These are phyloP conservation scores for Sphaerulina musiva DNA, from an alignment of 2,329 filamentous ascomycete species.

Conservation along the genomic window DNA sequence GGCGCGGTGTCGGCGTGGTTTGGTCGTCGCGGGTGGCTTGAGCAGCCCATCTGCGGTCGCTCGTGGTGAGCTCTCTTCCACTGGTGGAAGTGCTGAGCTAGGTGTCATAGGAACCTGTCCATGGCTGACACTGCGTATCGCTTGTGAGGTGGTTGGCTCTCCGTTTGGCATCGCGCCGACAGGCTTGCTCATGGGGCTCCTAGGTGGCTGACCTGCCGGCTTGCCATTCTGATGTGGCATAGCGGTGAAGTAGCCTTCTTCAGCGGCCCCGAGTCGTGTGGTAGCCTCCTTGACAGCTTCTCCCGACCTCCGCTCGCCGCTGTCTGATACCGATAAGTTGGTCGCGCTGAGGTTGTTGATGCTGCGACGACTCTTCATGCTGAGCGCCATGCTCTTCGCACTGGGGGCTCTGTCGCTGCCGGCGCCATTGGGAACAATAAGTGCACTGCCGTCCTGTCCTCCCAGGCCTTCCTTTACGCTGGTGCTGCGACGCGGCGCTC, in stretches of 20 bases:
- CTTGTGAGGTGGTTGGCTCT: conserved; percentile 12
- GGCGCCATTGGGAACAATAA: conserved; percentile 25
- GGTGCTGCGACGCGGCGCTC: conserved; percentile 32
- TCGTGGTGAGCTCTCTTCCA: conserved; percentile 28
- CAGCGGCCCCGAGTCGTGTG: conserved; percentile 29
- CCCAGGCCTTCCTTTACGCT: conserved; percentile 34
- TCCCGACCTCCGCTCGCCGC: conserved; percentile 30
- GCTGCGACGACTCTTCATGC: conserved; percentile 27
- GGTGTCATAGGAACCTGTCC: conserved; percentile 22
- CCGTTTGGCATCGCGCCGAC: conserved; percentile 14
- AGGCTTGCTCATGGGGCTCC: conserved; percentile 23
- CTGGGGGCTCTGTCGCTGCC: conserved; percentile 25
- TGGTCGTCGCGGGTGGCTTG: conserved; percentile 20
- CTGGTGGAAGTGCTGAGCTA: conserved; percentile 23
- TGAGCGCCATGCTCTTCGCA: conserved; percentile 35
- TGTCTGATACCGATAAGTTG: conserved; percentile 17
- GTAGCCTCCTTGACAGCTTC: conserved; percentile 27
- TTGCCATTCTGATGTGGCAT: conserved; percentile 31
- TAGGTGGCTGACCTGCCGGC: conserved; percentile 31
- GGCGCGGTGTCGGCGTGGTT: conserved; percentile 27
- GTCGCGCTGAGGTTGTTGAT: conserved; percentile 19
- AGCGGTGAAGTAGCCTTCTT: conserved; percentile 45
- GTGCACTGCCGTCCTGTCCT: conserved; percentile 28
- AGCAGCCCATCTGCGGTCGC: conserved; percentile 22
- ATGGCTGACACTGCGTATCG: conserved; percentile 19